Base-by-base conservation (phyloP, 139 green algal genomes). In the Volvox reticuliferus region DNA sequence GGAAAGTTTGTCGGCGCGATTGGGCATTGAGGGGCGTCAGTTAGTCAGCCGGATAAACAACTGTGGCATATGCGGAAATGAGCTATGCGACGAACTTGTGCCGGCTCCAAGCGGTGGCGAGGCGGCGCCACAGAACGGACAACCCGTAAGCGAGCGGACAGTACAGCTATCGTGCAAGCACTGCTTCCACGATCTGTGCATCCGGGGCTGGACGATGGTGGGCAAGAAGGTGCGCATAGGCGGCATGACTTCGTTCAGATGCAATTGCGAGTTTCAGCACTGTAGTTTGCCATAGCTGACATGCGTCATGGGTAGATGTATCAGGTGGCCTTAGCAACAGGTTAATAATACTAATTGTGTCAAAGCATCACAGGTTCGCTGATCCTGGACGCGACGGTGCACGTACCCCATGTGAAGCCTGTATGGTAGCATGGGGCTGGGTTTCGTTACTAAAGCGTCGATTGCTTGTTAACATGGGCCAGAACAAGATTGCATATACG, bases 91-190 rank as follows among this genome's bases (percentile, higher is more conserved):
- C 17, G 82, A 86, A 65, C 62, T 89, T 28, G 71, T 81, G 73
- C 83, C 90, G 26, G 83, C 33, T 69, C 12, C 32, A 16, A 81
- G 63, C 68, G 63, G 63, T 30, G 88, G 67, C 17, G 79, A 82
- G 30, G 63, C 50, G 63, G 62, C 67, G 55, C 5, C 33, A 13
- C 79, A 17, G 61, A 85, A 67, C 32, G 24, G 5, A 19, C 37
- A 82, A 44, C 3, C 67, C 20, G 12, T 21, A 2, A 62, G 50
- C 19, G 95, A 97, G 89, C 83, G 81, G 35, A 91, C 83, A 19
- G 91, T 96, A 82, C 96, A 97, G 93, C 93, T 99, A 61, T 89
- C 89, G 6, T 99, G 97, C 97, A 98, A 98, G 93, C 97, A 99
- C 93, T 91, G 96, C 88, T 99, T 99, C 94, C 97, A 99, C 90